Base-by-base conservation (phyloP, 352 stramenopile species). In the Lagenidium giganteum region DNA sequence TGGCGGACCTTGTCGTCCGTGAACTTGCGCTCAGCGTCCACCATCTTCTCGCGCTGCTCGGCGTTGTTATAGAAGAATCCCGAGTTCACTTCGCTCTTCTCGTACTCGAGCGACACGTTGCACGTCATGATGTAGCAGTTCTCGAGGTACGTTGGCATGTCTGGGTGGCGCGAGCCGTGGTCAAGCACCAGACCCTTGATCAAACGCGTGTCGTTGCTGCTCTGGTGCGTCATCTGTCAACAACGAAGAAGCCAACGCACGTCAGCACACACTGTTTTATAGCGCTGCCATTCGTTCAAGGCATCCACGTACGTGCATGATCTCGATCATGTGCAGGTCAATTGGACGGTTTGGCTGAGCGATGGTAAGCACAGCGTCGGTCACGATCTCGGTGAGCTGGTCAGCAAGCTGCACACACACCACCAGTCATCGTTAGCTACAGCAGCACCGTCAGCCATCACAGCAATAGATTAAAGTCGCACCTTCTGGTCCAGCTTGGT, bases 51-150 rank as follows among this genome's bases (percentile, higher is more conserved):
- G 45, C 97, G 83, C 78, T 99, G 93, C 36, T 99, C 90, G n/a
- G 97, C 96, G 50, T 67, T 98, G 53, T 82, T 97, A 73, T 99
- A 99, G 54, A 98, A 98, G 64, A 99, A 99, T 22, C 94, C 93
- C 24, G 80, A 93, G 67, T 98, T 97, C 26, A 99, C 93, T 70
- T 99, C 97, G 46, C 75, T 99, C 89, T 99, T 99, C 81, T 99
- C 97, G 67, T 99, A 99, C 80, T 99, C 97, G 61, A 99, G 90
- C 28, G 90, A 98, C 22, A 99, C 95, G 68, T 99, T 99, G 70
- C 95, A 98, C 32, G 96, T 99, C 83, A 99, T 97, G 54, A 99
- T 98, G 63, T 95, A 96, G 61, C 80, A 94, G 74, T 99, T 99
- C 40, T 97, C 85, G 4, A 99, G 60, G 23, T 84, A 77, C 38